phyloP scores from a whole-genome alignment of 192 early-diverging fungal genomes.

The Oehlia diaphana region DNA sequence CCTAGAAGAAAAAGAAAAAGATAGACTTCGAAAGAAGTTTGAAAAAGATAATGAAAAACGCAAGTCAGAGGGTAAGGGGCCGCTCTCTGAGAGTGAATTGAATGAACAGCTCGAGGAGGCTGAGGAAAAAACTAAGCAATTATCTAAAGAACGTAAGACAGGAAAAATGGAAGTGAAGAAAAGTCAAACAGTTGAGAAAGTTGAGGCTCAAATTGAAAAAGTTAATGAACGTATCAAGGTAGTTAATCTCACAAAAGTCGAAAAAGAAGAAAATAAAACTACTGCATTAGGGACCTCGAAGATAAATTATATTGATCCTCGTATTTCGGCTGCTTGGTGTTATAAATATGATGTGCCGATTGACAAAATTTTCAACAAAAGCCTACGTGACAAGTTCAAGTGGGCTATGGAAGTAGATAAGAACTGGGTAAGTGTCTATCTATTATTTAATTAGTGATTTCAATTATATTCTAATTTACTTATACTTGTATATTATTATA shows the following conservation, averaged over 20 bases:
- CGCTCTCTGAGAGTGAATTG: constrained; percentile 50
- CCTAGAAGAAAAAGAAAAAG: constrained; percentile 72
- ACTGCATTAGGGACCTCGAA: constrained; percentile 96
- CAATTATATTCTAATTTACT: neutral
- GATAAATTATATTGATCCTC: constrained; percentile 98
- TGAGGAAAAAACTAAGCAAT: constrained; percentile 47
- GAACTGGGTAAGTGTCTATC: constrained; percentile 55
- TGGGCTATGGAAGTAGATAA: constrained; percentile 84
- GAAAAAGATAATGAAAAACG: constrained; percentile 88
- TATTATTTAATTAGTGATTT: neutral
- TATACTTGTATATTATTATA: neutral
- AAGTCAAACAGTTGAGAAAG: constrained; percentile 65
- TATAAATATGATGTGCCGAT: constrained; percentile 83
- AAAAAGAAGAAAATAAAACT: constrained; percentile 97
- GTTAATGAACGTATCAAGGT: constrained; percentile 71
- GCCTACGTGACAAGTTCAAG: constrained; percentile 91
- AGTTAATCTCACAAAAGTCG: constrained; percentile 72
- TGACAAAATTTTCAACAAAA: constrained; percentile 91
- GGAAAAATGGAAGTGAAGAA: constrained; percentile 47
- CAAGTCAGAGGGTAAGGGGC: constrained; percentile 60
- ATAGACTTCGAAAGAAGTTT: constrained; percentile 57
- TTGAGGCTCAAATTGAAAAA: constrained; percentile 70
- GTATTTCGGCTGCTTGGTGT: constrained; percentile 95
- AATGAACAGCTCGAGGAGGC: constrained; percentile 52
- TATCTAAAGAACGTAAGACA: constrained; percentile 49